These are phyloP conservation scores for Starmerella davenportii DNA, from an alignment of 805 yeast genomes.

Conservation along the genomic window DNA sequence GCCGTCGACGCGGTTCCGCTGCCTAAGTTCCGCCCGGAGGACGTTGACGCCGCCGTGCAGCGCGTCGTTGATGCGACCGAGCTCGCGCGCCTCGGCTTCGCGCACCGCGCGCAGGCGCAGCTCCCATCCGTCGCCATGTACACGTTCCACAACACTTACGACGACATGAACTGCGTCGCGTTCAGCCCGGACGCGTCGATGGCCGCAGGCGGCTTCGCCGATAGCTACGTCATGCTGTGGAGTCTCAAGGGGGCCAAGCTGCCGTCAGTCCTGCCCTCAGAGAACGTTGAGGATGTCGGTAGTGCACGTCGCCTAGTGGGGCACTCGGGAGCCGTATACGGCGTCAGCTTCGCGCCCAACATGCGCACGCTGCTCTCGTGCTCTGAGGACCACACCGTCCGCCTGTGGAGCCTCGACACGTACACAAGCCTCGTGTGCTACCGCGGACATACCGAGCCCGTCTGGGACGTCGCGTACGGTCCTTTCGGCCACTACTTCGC, in stretches of 20 bases:
- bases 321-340: conserved; percentile 88
- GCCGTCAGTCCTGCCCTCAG: conserved; percentile 19
- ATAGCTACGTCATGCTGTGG: conserved; percentile 81
- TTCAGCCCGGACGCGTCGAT: conserved; percentile 76
- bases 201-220: conserved; percentile 89
- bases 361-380: conserved; percentile 60
- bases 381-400: conserved; percentile 80
- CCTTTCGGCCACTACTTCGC: conserved; percentile 96
- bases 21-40: conserved; percentile 65
- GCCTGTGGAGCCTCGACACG: conserved; percentile 89
- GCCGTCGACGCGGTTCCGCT: conserved; percentile 58
- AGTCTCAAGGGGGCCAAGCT: conserved; percentile 80
- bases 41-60: conserved; percentile 59
- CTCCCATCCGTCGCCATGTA: conserved; percentile 95
- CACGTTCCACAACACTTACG: conserved; percentile 88
- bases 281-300: conserved; percentile 12
- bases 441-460: conserved; percentile 89
- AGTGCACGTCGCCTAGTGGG: conserved; percentile 47
- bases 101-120: conserved; percentile 36
- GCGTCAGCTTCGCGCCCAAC: conserved; percentile 80
- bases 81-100: conserved; percentile 40
- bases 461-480: conserved; percentile 91
- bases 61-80: conserved; percentile 70
- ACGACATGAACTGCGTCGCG: conserved; percentile 67
- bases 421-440: conserved; percentile 79